phyloP scores from a whole-genome alignment of 805 yeast genomes.

The Candida awuae region DNA sequence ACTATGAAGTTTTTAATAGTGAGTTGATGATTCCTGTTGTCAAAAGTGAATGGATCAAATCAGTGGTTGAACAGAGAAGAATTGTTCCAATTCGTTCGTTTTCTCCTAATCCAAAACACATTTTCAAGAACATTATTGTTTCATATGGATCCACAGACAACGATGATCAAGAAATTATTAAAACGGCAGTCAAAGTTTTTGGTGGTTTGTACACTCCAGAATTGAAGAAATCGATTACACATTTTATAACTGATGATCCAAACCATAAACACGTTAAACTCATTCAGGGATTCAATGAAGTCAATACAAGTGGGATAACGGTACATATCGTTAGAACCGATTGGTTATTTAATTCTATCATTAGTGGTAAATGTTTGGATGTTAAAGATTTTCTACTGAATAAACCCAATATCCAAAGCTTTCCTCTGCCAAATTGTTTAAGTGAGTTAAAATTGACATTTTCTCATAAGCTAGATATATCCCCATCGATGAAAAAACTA shows the following conservation, averaged over 20 bases:
- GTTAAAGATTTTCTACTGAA: slow-evolving; percentile 13
- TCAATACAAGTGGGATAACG: slow-evolving; percentile 24
- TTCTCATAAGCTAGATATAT: neutral
- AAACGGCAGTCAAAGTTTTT: slow-evolving; percentile 58
- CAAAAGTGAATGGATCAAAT: slow-evolving; percentile 51
- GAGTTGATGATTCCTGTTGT: slow-evolving; percentile 59
- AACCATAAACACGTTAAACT: slow-evolving; percentile 42
- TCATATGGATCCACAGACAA: slow-evolving; percentile 46
- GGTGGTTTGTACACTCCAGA: slow-evolving; percentile 70
- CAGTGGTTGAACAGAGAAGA: slow-evolving; percentile 34
- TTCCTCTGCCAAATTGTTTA: neutral
- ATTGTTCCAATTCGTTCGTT: slow-evolving; percentile 47
- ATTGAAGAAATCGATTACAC: slow-evolving; percentile 68
- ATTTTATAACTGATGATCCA: slow-evolving; percentile 52
- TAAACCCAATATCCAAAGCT: neutral
- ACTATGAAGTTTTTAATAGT: slow-evolving; percentile 35
- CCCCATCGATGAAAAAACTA: neutral
- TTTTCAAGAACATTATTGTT: slow-evolving; percentile 54
- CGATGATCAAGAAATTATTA: slow-evolving; percentile 46
- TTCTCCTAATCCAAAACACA: slow-evolving; percentile 63
- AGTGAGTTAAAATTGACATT: neutral
- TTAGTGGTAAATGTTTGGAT: slow-evolving; percentile 30
- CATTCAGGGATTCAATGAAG: slow-evolving; percentile 21
- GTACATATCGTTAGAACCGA: slow-evolving; percentile 64
- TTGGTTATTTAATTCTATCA: slow-evolving; percentile 43